These are phyloP conservation scores for Fusarium buxicola DNA, from an alignment of 2,329 filamentous ascomycete genomes.

Conservation along the genomic window DNA sequence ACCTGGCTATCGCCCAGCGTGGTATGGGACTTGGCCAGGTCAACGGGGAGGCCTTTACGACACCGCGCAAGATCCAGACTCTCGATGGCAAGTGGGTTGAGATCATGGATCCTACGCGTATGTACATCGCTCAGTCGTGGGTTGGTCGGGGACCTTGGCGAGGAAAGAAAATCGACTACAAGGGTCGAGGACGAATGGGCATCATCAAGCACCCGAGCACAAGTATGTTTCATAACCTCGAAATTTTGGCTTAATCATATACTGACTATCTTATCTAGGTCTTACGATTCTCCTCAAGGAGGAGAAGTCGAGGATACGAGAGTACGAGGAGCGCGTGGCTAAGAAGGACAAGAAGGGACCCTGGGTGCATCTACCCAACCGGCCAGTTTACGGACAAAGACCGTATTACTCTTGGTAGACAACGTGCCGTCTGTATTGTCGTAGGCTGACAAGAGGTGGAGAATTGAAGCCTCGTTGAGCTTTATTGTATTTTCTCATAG, in stretches of 20 bases:
- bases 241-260: background rate
- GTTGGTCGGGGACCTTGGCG: conserved; percentile 80
- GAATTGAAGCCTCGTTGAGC: conserved; percentile 6
- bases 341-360: conserved; percentile 81
- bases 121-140: conserved; percentile 95
- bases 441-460: conserved; percentile 10
- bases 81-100: conserved; percentile 80
- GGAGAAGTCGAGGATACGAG: conserved; percentile 86
- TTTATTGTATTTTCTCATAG: conserved; percentile 39
- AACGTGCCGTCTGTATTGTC: conserved; percentile 2
- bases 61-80: conserved; percentile 69
- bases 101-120: conserved; percentile 78
- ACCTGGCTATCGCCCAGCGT: conserved; percentile 80
- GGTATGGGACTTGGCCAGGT: conserved; percentile 82
- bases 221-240: conserved; percentile 65
- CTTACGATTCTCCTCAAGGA: conserved; percentile 90
- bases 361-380: conserved; percentile 90
- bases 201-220: conserved; percentile 78
- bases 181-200: conserved; percentile 79
- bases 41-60: conserved; percentile 54
- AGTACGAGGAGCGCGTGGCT: conserved; percentile 80
- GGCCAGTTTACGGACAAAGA: conserved; percentile 83
- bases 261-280: conserved; percentile 59
- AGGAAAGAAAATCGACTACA: conserved; percentile 70
- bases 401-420: conserved; percentile 92